Base-by-base conservation (phyloP, 2,329 filamentous ascomycete species). In the Monosporascus sp. region DNA sequence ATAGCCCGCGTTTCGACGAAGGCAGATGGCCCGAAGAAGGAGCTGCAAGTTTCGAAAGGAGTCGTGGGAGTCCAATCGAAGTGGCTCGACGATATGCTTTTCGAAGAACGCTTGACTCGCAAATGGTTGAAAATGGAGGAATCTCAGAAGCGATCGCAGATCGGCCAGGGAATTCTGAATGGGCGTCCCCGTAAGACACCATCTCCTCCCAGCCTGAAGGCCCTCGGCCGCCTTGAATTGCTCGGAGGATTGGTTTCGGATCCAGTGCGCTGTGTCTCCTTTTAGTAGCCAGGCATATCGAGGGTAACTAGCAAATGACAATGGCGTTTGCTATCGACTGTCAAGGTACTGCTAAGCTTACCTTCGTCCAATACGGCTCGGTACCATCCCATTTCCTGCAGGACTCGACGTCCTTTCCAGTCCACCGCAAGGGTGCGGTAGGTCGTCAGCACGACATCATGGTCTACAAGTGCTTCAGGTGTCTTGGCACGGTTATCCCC, bases 111-210 rank as follows among this genome's bases (percentile, higher is more conserved):
- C 3, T 8, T n/a, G 11, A 14, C 20, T 24, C 16, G 49, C 22
- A 31, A 54, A 52, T 5, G 52, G 52, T 27, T 51, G 27, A 16
- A 54, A 49, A 14, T 51, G 52, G 9, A 54, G 49, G 20, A 54
- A 54, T 31, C 22, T 54, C 34, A 54, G 52, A 50, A 54, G 44
- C 2, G 49, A 51, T 3, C 27, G 27, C 3, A 54, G 26, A 41
- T 54, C 52, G 4, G 47, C 49, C 19, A 51, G 7, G 19, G 6
- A 19, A 22, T 54, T 54, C 16, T 54, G 52, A 17, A 54, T 54
- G 16, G 52, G 52, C 3, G 52, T 54, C 9, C 52, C 52, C 2
- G 52, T 54, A 20, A 51, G 44, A 41, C 52, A 48, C 52, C 52
- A 51, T 45, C 52, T 40, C 17, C 43, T 11, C 8, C 6, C 41